These are phyloP conservation scores for Salvia miltiorrhiza DNA, from an alignment of 257 asterid genomes.

Conservation along the genomic window DNA sequence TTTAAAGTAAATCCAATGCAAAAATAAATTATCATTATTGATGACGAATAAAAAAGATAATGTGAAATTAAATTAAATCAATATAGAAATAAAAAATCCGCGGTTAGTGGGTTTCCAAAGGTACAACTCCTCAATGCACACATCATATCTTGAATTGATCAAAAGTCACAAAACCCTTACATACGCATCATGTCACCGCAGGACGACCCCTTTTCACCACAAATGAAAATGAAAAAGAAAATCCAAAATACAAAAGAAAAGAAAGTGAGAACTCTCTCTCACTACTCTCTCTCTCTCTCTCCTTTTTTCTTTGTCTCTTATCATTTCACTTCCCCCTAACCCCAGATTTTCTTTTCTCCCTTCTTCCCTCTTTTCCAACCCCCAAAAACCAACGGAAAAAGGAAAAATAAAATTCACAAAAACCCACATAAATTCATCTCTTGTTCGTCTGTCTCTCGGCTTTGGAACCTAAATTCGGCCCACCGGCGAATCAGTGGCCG, in stretches of 20 bases:
- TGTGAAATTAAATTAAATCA: no score
- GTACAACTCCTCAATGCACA: conserved; percentile 14
- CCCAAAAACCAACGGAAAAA: not conserved
- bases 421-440: not conserved
- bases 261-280: conserved; percentile 4
- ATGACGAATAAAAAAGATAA: no score
- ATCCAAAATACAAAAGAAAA: not conserved
- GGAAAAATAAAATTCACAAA: not conserved
- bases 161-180: not conserved
- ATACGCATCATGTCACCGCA: not conserved
- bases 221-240: not conserved
- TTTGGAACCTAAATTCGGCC: conserved; percentile 14
- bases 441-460: not conserved
- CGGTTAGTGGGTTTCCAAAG: not conserved
- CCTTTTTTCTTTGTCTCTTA: conserved; percentile 16
- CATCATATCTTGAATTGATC: not conserved
- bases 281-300: not conserved
- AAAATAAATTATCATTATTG: not conserved
- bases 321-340: conserved; percentile 23
- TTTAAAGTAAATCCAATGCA: not conserved
- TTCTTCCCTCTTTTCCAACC: not conserved
- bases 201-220: not conserved
- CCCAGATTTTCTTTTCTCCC: conserved; percentile 26
- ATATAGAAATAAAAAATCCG: not conserved
- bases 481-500: conserved; percentile 13